Base-by-base conservation (phyloP, 331 rosid species). In the Cydonia oblonga region DNA sequence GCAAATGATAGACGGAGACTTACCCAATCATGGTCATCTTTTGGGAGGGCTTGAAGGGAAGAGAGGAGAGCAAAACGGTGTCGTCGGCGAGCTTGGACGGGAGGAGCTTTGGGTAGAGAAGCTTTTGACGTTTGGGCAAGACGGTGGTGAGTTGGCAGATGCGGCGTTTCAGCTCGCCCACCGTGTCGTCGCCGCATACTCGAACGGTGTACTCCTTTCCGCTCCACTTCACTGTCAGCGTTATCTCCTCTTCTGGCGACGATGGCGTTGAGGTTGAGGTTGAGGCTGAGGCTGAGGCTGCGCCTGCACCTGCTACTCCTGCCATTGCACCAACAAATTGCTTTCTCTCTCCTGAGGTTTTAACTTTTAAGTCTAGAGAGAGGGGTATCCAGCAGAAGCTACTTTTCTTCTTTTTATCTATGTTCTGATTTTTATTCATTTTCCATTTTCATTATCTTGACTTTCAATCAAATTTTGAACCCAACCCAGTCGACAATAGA, bases 21-120 rank as follows among this genome's bases (percentile, higher is more conserved):
- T 29, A 92, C 98, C 96, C 97, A 42, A 89, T 89, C 98, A 93
- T 93, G 74, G 96, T 91, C 90, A 91, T 85, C 82, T 91, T 93
- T 78, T 88, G 73, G 28, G 98, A 85, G 38, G 97, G 74, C 59
- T 84, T 86, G 72, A 93, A 85, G 12, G 98, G 85, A 14, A 93
- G 85, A 5, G 86, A 84, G 10, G 96, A 87, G 78, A 93, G 96
- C 66, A 89, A 79, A 73, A 89, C 71, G 10, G 92, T 79, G 64
- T 93, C 98, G 53, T 93, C 89, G 83, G 92, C 79, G 77, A 93
- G 93, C 57, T 88, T 93, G 63, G 98, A 83, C 65, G 82, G 96
- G 49, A 69, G 42, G 73, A 82, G 80, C 78, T 91, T 91, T 1
- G 97, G 98, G 84, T 89, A 93, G 1, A 93, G 84, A 53, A 93